A percentile compares a stretch with the other conserved stretches of the same genome.
These are phyloP conservation scores for Spathaspora boniae DNA, from an alignment of 805 yeast species.

Conservation along the genomic window DNA sequence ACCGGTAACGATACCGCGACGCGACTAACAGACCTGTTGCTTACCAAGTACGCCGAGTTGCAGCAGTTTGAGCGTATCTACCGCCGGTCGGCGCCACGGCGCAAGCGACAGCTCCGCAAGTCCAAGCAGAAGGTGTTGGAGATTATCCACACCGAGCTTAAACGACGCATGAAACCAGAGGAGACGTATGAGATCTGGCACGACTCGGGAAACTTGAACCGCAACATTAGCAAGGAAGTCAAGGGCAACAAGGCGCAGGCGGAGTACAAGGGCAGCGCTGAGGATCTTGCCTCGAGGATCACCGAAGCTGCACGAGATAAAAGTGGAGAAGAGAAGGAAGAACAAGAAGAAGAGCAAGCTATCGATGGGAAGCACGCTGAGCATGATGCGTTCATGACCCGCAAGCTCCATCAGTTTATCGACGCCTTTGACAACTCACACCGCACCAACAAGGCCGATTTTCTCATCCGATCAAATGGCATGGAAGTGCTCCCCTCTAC, in stretches of 20 bases:
- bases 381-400: slow-evolving; percentile 1
- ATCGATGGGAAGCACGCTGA: slow-evolving; percentile 2
- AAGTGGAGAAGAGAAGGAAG: not conserved
- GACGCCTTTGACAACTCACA: slow-evolving; percentile 18
- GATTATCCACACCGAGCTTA: slow-evolving; percentile 22
- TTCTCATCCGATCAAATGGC: slow-evolving; percentile 19
- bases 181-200: slow-evolving; percentile 36
- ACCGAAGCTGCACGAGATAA: not conserved
- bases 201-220: slow-evolving; percentile 8
- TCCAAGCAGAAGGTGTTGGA: slow-evolving; percentile 15
- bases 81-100: slow-evolving; percentile 6
- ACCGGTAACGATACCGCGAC: slow-evolving; percentile 6
- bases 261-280: not conserved
- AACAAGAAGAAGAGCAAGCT: not conserved
- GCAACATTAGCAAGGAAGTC: not conserved
- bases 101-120: slow-evolving; percentile 10
- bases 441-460: slow-evolving; percentile 17
- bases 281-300: not conserved
- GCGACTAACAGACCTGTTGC: slow-evolving; percentile 5
- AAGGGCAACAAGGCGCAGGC: not conserved
- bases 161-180: slow-evolving; percentile 25
- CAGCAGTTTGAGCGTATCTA: slow-evolving; percentile 13
- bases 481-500: slow-evolving; percentile 17
- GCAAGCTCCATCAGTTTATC: slow-evolving; percentile 12
- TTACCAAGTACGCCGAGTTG: slow-evolving; percentile 18